These are phyloP conservation scores for Aspergillus niger DNA, from an alignment of 2,329 filamentous ascomycete species.

Conservation along the genomic window DNA sequence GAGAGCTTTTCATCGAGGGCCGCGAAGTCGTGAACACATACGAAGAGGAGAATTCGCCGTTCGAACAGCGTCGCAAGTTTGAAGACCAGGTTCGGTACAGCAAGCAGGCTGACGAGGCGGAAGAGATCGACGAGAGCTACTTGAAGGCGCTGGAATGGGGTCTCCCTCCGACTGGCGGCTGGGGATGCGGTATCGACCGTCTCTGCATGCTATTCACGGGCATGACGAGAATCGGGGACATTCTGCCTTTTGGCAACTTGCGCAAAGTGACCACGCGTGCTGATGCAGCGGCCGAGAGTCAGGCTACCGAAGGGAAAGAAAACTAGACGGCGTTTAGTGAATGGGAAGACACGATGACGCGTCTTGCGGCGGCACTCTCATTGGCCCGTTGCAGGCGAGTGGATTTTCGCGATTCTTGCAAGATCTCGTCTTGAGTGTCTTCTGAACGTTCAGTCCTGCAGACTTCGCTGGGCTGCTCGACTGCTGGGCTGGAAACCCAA, in stretches of 20 bases:
- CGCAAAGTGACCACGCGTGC: constrained; percentile 49
- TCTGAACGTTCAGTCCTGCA: neutral
- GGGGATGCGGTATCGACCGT: constrained; percentile 91
- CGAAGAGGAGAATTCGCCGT: constrained; percentile 94
- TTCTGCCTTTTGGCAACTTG: constrained; percentile 84
- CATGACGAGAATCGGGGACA: constrained; percentile 76
- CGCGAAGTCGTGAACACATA: constrained; percentile 94
- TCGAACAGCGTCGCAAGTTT: constrained; percentile 83
- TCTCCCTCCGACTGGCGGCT: constrained; percentile 92
- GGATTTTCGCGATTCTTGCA: constrained; percentile 2
- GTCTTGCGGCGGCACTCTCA: constrained; percentile 1
- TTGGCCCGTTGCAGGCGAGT: neutral
- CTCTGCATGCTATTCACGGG: constrained; percentile 89
- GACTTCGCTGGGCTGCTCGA: neutral
- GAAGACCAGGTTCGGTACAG: constrained; percentile 56
- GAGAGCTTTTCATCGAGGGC: constrained; percentile 79
- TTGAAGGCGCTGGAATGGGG: constrained; percentile 82
- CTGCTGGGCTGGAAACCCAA: neutral
- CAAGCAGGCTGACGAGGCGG: constrained; percentile 51
- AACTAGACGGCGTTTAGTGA: constrained; percentile 1
- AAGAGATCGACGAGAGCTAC: constrained; percentile 74
- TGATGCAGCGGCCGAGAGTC: neutral
- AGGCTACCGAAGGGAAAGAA: neutral
- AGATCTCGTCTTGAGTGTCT: neutral
- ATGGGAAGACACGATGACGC: neutral